A percentile compares a stretch with the other conserved stretches of the same genome.
These are phyloP conservation scores for Gossypium trilobum DNA, from an alignment of 441 rosid genomes.

Conservation along the genomic window DNA sequence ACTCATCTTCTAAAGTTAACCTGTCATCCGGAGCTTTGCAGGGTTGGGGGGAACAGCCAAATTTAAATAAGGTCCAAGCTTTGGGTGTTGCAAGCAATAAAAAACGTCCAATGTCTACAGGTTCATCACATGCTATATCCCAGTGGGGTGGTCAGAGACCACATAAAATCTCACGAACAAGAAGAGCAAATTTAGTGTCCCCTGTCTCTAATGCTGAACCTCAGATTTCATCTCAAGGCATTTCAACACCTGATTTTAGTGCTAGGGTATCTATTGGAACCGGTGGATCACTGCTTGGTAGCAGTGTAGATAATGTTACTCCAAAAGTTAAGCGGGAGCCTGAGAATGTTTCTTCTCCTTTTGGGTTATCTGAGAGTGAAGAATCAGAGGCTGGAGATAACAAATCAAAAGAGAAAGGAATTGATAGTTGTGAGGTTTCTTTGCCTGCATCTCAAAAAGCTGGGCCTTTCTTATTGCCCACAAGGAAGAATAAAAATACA, in stretches of 20 bases:
- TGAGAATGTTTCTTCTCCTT: constrained; percentile 61
- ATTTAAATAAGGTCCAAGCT: constrained; percentile 32
- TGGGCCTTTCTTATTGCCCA: constrained; percentile 40
- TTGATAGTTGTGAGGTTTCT: constrained; percentile 41
- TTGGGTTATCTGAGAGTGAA: constrained; percentile 75
- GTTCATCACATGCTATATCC: constrained; percentile 70
- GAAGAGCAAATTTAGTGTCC: constrained; percentile 70
- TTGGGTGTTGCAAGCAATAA: constrained; percentile 36
- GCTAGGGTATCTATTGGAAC: constrained; percentile 48
- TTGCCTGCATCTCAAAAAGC: constrained; percentile 38
- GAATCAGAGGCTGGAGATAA: constrained; percentile 81
- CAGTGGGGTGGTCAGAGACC: constrained; percentile 96
- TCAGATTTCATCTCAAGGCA: constrained; percentile 53
- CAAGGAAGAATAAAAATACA: constrained; percentile 48
- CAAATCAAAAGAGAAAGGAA: constrained; percentile 50
- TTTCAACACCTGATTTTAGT: constrained; percentile 50
- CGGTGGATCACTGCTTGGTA: constrained; percentile 35
- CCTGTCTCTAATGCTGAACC: constrained; percentile 62
- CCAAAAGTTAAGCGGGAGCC: constrained; percentile 52
- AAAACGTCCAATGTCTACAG: constrained; percentile 39
- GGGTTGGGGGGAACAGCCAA: constrained; percentile 49
- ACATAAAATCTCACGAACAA: constrained; percentile 68
- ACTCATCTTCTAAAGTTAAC: constrained; percentile 53
- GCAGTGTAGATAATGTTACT: constrained; percentile 36
- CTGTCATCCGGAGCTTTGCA: constrained; percentile 50